These are phyloP conservation scores for Penicillium sp. DNA, from an alignment of 2,329 filamentous ascomycete species.

Conservation along the genomic window DNA sequence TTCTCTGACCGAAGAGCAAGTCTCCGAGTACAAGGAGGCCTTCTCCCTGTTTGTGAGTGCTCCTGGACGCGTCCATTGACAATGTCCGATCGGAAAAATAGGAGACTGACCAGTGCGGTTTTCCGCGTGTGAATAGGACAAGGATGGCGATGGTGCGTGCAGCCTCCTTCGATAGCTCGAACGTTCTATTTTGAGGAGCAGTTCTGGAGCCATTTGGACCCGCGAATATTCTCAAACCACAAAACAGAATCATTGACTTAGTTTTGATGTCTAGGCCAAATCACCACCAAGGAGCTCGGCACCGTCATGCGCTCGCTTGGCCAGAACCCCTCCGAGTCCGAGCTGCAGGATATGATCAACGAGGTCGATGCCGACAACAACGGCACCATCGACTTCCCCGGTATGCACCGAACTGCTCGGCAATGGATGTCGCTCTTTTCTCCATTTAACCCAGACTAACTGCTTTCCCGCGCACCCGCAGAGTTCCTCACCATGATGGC, in stretches of 20 bases:
- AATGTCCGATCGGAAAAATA: background rate
- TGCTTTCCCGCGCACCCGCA: slow-evolving; percentile 38
- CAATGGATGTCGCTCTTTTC: background rate
- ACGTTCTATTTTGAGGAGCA: background rate
- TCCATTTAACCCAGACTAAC: background rate
- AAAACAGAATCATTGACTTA: slow-evolving; percentile 13
- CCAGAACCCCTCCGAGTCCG: slow-evolving; percentile 86
- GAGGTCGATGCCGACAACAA: slow-evolving; percentile 92
- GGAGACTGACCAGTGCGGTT: slow-evolving; percentile 22
- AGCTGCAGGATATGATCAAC: slow-evolving; percentile 93
- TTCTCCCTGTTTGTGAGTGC: slow-evolving; percentile 98
- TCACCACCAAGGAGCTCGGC: slow-evolving; percentile 87
- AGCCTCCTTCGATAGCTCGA: slow-evolving; percentile 7
- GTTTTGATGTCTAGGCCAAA: slow-evolving; percentile 65
- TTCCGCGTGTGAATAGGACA: slow-evolving; percentile 61
- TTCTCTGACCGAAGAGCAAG: slow-evolving; percentile 98
- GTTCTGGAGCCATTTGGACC: background rate
- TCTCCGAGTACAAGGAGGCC: slow-evolving; percentile 99
- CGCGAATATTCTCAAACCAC: background rate
- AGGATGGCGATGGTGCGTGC: slow-evolving; percentile 85
- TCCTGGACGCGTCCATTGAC: background rate
- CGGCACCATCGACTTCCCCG: slow-evolving; percentile 87
- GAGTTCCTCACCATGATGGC: slow-evolving; percentile 95
- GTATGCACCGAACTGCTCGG: slow-evolving; percentile 52
- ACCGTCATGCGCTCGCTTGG: slow-evolving; percentile 89